Evolutionary conservation across 179 eudicot species (phyloP).

Genomic region (Corrigiola litoralis): DNA sequence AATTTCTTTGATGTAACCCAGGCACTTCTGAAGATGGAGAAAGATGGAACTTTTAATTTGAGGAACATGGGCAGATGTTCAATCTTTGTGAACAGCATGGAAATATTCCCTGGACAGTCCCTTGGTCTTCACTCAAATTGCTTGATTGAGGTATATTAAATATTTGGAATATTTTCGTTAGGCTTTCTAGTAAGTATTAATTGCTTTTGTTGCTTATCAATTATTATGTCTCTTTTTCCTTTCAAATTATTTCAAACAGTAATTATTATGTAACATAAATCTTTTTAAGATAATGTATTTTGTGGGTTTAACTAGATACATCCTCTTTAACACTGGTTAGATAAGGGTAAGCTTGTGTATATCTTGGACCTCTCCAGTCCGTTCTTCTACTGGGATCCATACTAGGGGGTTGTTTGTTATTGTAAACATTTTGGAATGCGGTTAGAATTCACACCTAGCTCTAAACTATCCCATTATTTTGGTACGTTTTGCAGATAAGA

Average conservation of each 20-base stretch:
- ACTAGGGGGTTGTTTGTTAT: no score
- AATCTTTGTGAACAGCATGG: conserved; percentile 55
- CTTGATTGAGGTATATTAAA: conserved; percentile 70
- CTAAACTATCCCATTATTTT: conserved; percentile 7
- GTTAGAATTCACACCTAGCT: not conserved
- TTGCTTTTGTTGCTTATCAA: no score
- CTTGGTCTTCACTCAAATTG: conserved; percentile 48
- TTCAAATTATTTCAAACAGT: no score
- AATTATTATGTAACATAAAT: no score
- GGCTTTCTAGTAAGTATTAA: no score
- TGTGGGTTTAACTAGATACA: no score
- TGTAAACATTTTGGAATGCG: conserved; percentile 3
- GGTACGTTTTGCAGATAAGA: conserved; percentile 27
- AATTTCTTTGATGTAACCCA: conserved; percentile 23
- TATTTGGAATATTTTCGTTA: no score
- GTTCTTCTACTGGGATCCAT: no score
- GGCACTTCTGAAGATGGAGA: conserved; percentile 79
- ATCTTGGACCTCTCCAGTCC: no score
- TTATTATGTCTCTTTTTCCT: not conserved
- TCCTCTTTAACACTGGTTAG: no score
- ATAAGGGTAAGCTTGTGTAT: no score
- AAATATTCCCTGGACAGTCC: conserved; percentile 41
- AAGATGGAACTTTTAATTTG: conserved; percentile 64
- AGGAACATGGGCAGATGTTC: conserved; percentile 62
- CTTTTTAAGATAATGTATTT: no score